A percentile compares a stretch with the other conserved stretches of the same genome.
phyloP scores from a whole-genome alignment of 441 rosid genomes.

The Erysimum cheiri region DNA sequence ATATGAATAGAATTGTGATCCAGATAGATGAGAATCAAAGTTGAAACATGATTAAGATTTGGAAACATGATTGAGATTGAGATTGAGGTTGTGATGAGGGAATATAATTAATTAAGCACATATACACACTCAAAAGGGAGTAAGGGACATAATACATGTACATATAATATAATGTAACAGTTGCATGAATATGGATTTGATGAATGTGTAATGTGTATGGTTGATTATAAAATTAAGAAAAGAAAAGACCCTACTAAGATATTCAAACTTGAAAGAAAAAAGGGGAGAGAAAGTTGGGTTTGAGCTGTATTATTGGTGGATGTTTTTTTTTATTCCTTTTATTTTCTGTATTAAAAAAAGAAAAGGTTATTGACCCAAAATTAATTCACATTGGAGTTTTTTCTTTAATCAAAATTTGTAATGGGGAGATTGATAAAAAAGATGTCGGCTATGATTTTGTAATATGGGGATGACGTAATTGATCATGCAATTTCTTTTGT shows the following conservation, averaged over 20 bases:
- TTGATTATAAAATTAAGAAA: not conserved
- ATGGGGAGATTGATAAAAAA: slow-evolving; percentile 23
- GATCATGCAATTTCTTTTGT: not conserved
- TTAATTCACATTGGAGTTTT: slow-evolving; percentile 7
- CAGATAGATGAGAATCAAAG: slow-evolving; percentile 41
- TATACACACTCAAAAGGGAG: slow-evolving; percentile 26
- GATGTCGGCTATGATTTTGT: slow-evolving; percentile 24
- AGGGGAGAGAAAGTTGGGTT: slow-evolving; percentile 46
- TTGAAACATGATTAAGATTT: slow-evolving; percentile 33
- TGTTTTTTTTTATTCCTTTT: slow-evolving; percentile 18
- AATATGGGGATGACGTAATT: slow-evolving; percentile 31
- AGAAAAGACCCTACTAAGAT: slow-evolving; percentile 18
- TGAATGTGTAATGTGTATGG: slow-evolving; percentile 39
- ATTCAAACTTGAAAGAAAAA: slow-evolving; percentile 44
- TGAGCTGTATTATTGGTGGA: slow-evolving; percentile 44
- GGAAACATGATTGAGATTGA: slow-evolving; percentile 35
- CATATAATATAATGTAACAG: slow-evolving; percentile 36
- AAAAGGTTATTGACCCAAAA: slow-evolving; percentile 21
- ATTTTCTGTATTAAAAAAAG: not conserved
- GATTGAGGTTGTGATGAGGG: slow-evolving; percentile 34
- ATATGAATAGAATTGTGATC: slow-evolving; percentile 27
- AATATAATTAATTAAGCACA: slow-evolving; percentile 27
- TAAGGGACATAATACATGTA: not conserved
- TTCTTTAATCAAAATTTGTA: not conserved
- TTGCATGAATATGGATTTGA: slow-evolving; percentile 42